phyloP scores from a whole-genome alignment of 208 protist genomes.

The Trypanosoma cruzi region DNA sequence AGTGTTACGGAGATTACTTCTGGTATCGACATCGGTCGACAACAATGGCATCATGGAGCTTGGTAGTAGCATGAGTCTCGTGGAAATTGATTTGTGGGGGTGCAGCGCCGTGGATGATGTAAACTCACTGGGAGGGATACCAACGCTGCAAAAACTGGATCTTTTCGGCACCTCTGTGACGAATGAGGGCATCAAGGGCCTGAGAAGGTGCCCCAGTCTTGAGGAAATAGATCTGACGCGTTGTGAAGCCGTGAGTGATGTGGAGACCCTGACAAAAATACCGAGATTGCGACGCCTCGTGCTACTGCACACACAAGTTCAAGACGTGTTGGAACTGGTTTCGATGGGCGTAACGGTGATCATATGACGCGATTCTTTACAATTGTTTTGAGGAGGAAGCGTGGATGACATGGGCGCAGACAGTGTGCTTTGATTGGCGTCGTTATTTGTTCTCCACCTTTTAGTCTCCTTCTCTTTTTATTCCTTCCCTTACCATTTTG shows the following conservation, averaged over 20 bases:
- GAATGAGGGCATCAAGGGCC: constrained; percentile 46
- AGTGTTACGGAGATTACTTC: constrained; percentile 30
- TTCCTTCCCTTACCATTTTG: neutral
- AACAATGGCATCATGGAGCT: constrained; percentile 43
- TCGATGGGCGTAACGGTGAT: constrained; percentile 1
- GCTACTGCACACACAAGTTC: constrained; percentile 20
- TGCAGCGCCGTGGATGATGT: constrained; percentile 53
- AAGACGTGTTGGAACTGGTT: constrained; percentile 3
- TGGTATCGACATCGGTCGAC: constrained; percentile 43
- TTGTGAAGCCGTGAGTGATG: constrained; percentile 20
- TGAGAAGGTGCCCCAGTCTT: constrained; percentile 24
- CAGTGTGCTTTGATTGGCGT: neutral
- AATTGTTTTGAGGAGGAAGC: neutral
- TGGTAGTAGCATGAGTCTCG: constrained; percentile 36
- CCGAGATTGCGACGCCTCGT: constrained; percentile 1
- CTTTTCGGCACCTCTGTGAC: constrained; percentile 49
- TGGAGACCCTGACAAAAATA: constrained; percentile 6
- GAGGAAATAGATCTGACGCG: constrained; percentile 28
- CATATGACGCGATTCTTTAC: constrained; percentile 4
- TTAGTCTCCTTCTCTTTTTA: constrained; percentile 15
- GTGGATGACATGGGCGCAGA: neutral
- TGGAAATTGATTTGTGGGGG: constrained; percentile 47
- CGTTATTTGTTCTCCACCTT: constrained; percentile 2
- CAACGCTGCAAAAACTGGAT: constrained; percentile 39
- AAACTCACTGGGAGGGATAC: constrained; percentile 42